phyloP scores from a whole-genome alignment of 495 filamentous ascomycete genomes.

The Penicillium tannophilum region DNA sequence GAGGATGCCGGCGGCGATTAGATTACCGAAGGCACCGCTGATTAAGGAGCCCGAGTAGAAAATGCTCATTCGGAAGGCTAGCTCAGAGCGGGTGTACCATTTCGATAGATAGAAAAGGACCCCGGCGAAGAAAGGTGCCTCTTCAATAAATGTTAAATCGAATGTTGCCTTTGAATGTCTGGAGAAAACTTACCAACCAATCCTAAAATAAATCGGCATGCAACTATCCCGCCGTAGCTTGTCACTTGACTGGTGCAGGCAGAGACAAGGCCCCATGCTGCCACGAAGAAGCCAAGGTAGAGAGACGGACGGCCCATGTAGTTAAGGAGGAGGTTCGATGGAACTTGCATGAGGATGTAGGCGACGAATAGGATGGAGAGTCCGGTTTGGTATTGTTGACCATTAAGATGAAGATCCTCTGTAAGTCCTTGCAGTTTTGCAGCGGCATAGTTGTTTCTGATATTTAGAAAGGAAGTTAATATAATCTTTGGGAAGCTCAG shows the following conservation, averaged over 20 bases:
- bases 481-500: too few relatives aligned
- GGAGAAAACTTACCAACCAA: slow-evolving; percentile 30
- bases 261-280: slow-evolving; percentile 52
- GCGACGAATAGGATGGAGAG: slow-evolving; percentile 52
- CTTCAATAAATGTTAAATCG: not conserved
- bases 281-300: slow-evolving; percentile 48
- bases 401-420: slow-evolving; percentile 39
- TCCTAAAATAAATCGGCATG: slow-evolving; percentile 49
- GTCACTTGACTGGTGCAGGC: slow-evolving; percentile 48
- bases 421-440: slow-evolving; percentile 52
- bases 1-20: slow-evolving; percentile 55
- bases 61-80: slow-evolving; percentile 55
- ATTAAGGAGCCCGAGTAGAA: slow-evolving; percentile 65
- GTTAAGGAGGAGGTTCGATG: slow-evolving; percentile 58
- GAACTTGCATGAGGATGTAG: slow-evolving; percentile 53
- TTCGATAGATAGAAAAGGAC: slow-evolving; percentile 54
- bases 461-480: not conserved
- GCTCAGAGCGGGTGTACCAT: slow-evolving; percentile 58
- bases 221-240: slow-evolving; percentile 51
- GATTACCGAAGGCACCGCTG: slow-evolving; percentile 61
- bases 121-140: slow-evolving; percentile 50
- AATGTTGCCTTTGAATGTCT: not conserved
- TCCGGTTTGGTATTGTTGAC: slow-evolving; percentile 44
- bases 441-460: slow-evolving; percentile 53
- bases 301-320: slow-evolving; percentile 49